These are phyloP conservation scores for Chytridium lagenaria DNA, from an alignment of 371 early-diverging fungal species.

Conservation along the genomic window DNA sequence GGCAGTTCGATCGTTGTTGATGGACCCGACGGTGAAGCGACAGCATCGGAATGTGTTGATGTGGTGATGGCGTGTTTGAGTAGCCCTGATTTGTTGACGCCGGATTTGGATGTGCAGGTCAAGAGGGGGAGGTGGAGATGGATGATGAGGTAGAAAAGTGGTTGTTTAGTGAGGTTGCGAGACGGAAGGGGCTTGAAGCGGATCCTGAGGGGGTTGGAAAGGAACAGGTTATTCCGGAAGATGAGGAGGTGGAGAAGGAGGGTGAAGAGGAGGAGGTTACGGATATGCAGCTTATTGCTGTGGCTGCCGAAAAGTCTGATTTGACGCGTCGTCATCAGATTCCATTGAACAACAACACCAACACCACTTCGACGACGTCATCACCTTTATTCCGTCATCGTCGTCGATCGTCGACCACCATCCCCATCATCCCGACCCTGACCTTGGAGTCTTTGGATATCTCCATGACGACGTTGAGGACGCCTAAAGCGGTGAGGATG, in stretches of 20 bases:
- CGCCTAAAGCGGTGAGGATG: slow-evolving; percentile 26
- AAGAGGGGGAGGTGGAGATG: slow-evolving; percentile 47
- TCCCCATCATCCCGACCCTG: not conserved
- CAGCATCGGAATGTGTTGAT: slow-evolving; percentile 49
- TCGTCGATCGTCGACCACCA: slow-evolving; percentile 16
- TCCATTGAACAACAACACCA: not conserved
- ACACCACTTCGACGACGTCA: not conserved
- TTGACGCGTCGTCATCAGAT: slow-evolving; percentile 4
- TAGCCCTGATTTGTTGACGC: slow-evolving; percentile 52
- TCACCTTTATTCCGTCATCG: slow-evolving; percentile 11
- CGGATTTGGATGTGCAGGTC: slow-evolving; percentile 59
- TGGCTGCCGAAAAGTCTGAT: slow-evolving; percentile 3
- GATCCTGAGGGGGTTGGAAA: slow-evolving; percentile 9
- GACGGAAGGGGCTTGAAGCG: slow-evolving; percentile 31
- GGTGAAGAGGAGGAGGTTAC: slow-evolving; percentile 9
- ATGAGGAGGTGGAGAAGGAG: not conserved
- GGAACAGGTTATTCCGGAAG: not conserved
- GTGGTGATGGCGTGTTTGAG: slow-evolving; percentile 50
- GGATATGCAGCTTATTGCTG: slow-evolving; percentile 3
- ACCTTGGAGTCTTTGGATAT: slow-evolving; percentile 3
- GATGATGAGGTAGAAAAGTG: slow-evolving; percentile 58
- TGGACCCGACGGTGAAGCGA: slow-evolving; percentile 38
- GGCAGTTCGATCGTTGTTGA: slow-evolving; percentile 46
- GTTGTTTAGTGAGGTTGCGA: slow-evolving; percentile 56
- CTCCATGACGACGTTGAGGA: not conserved